These are phyloP conservation scores for Gossypium longicalyx DNA, from an alignment of 345 rosid species.

Conservation along the genomic window DNA sequence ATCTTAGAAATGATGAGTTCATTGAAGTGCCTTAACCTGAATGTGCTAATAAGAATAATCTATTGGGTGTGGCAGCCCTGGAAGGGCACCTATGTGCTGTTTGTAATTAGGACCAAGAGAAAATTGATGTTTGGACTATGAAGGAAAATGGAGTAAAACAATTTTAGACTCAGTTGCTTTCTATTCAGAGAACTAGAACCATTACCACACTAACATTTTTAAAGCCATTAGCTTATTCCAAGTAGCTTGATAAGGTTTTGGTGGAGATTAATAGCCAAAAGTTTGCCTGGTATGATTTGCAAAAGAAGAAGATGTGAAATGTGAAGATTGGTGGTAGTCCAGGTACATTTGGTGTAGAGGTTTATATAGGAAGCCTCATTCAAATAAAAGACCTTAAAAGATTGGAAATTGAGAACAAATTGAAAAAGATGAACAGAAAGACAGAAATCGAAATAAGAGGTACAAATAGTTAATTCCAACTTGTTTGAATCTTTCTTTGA, in stretches of 20 bases:
- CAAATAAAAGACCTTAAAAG: slow-evolving; percentile 5
- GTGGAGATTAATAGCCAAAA: too few relatives aligned
- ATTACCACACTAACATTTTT: slow-evolving; percentile 24
- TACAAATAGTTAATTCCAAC: slow-evolving; percentile 9
- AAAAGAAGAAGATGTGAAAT: too few relatives aligned
- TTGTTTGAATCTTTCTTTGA: neutral
- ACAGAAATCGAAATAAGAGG: slow-evolving; percentile 33
- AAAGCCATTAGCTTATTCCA: slow-evolving; percentile 45
- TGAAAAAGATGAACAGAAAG: slow-evolving; percentile 19
- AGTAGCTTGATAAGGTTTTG: slow-evolving; percentile 33
- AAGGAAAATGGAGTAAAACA: slow-evolving; percentile 39
- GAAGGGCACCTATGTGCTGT: slow-evolving; percentile 43
- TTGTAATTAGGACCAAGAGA: slow-evolving; percentile 23
- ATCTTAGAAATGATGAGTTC: too few relatives aligned
- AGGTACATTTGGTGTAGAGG: neutral
- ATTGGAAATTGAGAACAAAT: slow-evolving; percentile 18
- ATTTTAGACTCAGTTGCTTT: slow-evolving; percentile 45
- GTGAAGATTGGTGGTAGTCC: too few relatives aligned
- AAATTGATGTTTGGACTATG: slow-evolving; percentile 58
- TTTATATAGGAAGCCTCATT: slow-evolving; percentile 45
- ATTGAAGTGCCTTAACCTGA: too few relatives aligned
- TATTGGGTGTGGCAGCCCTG: slow-evolving; percentile 10
- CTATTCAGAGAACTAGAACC: slow-evolving; percentile 8
- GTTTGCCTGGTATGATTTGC: too few relatives aligned
- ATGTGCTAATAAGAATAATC: too few relatives aligned